Conservation (phyloP, 1,139 yeast genomes). For the Yamadazyma atlantica region DNA sequence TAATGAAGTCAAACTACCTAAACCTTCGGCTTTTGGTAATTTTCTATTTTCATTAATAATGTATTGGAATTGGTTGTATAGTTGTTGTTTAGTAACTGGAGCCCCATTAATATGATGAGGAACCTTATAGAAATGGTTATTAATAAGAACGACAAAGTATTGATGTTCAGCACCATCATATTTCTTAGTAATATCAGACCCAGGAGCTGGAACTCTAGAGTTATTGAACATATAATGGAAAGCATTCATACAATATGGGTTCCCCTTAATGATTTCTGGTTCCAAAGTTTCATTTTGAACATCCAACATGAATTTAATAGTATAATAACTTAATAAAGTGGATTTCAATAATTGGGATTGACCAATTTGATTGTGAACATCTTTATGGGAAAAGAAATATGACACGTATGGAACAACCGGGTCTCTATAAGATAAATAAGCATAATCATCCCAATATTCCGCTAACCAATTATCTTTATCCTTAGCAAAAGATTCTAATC, state of each 20-base stretch:
- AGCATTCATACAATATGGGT: conserved; percentile 92
- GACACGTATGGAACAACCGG: conserved; percentile 94
- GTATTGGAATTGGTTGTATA: conserved; percentile 63
- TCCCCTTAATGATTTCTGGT: conserved; percentile 79
- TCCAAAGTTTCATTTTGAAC: conserved; percentile 61
- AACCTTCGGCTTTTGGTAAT: conserved; percentile 46
- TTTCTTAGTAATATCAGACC: conserved; percentile 54
- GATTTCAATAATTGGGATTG: conserved; percentile 77
- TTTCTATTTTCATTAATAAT: conserved; percentile 50
- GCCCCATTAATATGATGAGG: conserved; percentile 61
- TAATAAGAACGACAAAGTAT: conserved; percentile 70
- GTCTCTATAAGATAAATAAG: conserved; percentile 87
- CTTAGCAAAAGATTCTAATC: conserved; percentile 59
- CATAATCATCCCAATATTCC: conserved; percentile 92
- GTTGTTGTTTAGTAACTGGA: conserved; percentile 57
- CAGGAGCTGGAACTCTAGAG: conserved; percentile 71
- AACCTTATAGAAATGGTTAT: conserved; percentile 82
- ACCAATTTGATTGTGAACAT: conserved; percentile 54
- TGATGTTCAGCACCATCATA: conserved; percentile 57
- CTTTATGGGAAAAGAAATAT: conserved; percentile 85
- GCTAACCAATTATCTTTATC: conserved; percentile 86
- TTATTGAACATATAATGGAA: conserved; percentile 91
- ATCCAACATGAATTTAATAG: conserved; percentile 53
- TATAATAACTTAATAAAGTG: conserved; percentile 55
- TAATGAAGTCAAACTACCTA: conserved; percentile 81